Base-by-base conservation (phyloP, 805 yeast genomes). In the Kodamaea kaohsiungensis region DNA sequence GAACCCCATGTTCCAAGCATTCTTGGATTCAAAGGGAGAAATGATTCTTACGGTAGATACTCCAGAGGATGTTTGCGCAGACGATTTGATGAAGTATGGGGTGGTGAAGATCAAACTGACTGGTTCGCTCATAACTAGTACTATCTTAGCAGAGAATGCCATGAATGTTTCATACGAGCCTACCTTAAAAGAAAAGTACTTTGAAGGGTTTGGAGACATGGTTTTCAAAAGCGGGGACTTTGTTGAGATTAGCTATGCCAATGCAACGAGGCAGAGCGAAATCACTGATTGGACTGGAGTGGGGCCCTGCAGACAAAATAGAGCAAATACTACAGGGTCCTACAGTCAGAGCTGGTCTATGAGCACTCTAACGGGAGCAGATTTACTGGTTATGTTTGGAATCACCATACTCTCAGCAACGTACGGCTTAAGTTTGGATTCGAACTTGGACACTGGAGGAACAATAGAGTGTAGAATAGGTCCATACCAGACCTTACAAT, bases 11-110 rank as follows among this genome's bases (percentile, higher is more conserved):
- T 48, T 47, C 43, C 51, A 33, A n/a, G 38, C 49, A 7, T 30
- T 52, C 35, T 12, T 52, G 27, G 43, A 47, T 18, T 12, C 51
- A 2, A 22, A 22, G 7, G 30, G 40, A 9, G 40, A 30, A 10
- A 37, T 38, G n/a, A 39, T 56, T 25, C 19, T 10, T 10, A 17
- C 38, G 16, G 46, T 56, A 5, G 25, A 45, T 10, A 40, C 13
- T 10, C n/a, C 46, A 7, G 39, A 25, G 10, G 55, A 56, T 18
- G 12, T 56, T 27, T 35, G 13, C 1, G 76, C 78, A 19, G 79
- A 77, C 43, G 83, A 79, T 59, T 65, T 80, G 56, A 66, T 69
- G 8, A 69, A 68, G 55, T 78, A 69, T 55, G 75, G 75, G 42
- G 22, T 54, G 1, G 46, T 54, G 13, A 42, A 30, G 12, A 19